Percentiles rank a stretch among this genome's conserved stretches.
Conservation (phyloP, 2,329 filamentous ascomycete genomes). For the Penicillium janthinellum region DNA sequence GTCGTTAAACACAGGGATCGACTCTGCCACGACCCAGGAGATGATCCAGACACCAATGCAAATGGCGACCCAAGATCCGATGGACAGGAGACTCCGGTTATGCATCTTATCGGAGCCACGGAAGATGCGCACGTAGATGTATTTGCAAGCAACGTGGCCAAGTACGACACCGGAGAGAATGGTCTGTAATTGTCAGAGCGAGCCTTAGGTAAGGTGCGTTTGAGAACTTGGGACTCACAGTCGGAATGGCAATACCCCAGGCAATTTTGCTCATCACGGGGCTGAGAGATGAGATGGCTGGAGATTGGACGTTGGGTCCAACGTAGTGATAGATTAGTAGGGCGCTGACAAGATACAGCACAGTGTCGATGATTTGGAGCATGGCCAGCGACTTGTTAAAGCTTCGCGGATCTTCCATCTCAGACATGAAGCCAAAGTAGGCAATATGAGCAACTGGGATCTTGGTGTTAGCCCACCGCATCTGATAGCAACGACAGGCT, state of each 20-base stretch:
- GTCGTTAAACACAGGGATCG: constrained; percentile 68
- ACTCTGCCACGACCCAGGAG: constrained; percentile 68
- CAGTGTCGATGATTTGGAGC: constrained; percentile 61
- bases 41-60: constrained; percentile 59
- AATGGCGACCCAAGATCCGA: constrained; percentile 61
- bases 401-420: constrained; percentile 62
- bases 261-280: constrained; percentile 62
- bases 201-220: neutral
- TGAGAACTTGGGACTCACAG: constrained; percentile 37
- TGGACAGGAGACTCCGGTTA: constrained; percentile 52
- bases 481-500: neutral
- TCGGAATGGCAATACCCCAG: constrained; percentile 68
- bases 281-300: constrained; percentile 65
- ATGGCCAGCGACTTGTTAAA: constrained; percentile 65
- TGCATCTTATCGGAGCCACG: constrained; percentile 58
- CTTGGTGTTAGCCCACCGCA: neutral
- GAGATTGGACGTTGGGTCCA: constrained; percentile 62
- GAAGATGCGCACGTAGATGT: constrained; percentile 66
- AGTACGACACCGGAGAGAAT: constrained; percentile 71
- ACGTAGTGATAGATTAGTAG: constrained; percentile 69
- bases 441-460: constrained; percentile 58
- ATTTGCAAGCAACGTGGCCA: constrained; percentile 66
- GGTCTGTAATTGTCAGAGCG: constrained; percentile 44
- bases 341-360: constrained; percentile 67
- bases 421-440: constrained; percentile 67